A percentile compares a stretch with the other conserved stretches of the same genome.
Conservation (phyloP, 768 basidiomycete species). For the Pholiota microspora region DNA sequence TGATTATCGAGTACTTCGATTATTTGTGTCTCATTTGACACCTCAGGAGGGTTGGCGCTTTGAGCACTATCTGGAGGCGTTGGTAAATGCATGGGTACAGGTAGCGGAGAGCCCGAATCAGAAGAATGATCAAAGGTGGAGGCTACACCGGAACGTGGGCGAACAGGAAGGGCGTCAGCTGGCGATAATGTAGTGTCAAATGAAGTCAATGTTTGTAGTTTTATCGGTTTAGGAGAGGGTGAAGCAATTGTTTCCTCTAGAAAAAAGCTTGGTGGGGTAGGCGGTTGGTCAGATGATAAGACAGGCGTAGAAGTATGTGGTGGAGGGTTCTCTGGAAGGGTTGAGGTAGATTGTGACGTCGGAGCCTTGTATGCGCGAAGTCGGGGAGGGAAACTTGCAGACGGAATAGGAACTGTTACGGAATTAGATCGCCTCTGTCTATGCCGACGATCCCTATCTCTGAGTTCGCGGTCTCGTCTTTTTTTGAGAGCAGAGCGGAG, state of each 20-base stretch:
- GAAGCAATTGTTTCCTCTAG: slow-evolving; percentile 28
- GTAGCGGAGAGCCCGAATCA: slow-evolving; percentile 25
- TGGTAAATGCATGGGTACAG: slow-evolving; percentile 28
- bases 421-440: slow-evolving; percentile 23
- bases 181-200: slow-evolving; percentile 11
- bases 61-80: slow-evolving; percentile 36
- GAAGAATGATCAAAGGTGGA: slow-evolving; percentile 26
- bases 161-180: slow-evolving; percentile 21
- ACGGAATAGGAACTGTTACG: slow-evolving; percentile 14
- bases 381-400: slow-evolving; percentile 28
- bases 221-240: slow-evolving; percentile 29
- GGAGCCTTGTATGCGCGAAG: slow-evolving; percentile 28
- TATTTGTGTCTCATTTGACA: slow-evolving; percentile 19
- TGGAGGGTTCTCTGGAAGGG: slow-evolving; percentile 18
- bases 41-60: slow-evolving; percentile 25
- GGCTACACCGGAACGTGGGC: slow-evolving; percentile 30
- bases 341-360: slow-evolving; percentile 14
- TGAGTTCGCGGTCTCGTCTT: slow-evolving; percentile 21
- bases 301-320: slow-evolving; percentile 18
- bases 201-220: slow-evolving; percentile 21
- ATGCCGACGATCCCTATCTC: slow-evolving; percentile 27
- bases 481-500: slow-evolving; percentile 22
- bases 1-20: slow-evolving; percentile 17
- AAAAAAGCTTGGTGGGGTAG: slow-evolving; percentile 40
- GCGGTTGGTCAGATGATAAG: slow-evolving; percentile 26